Evolutionary conservation across 352 stramenopile genomes (phyloP).

Genomic region (Phytophthora multivora): DNA sequence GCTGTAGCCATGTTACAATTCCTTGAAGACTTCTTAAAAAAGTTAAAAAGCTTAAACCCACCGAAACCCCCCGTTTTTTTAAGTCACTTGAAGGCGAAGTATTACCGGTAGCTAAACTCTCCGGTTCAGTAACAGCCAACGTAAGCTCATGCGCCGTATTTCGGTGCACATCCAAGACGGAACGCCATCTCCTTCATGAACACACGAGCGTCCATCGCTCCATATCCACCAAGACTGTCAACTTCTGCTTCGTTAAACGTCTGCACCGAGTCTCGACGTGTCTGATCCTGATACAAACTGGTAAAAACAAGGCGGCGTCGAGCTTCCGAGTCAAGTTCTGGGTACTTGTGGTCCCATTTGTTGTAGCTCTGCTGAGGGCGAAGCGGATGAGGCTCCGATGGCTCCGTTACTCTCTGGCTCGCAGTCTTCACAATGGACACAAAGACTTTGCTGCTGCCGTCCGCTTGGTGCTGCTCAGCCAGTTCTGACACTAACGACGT

Average conservation of each 20-base stretch:
- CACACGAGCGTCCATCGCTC: slow-evolving; percentile 69
- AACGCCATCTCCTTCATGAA: slow-evolving; percentile 85
- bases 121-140: too few relatives aligned
- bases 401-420: slow-evolving; percentile 1
- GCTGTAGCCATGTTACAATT: too few relatives aligned
- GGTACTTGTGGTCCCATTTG: slow-evolving; percentile 65
- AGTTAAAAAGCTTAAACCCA: too few relatives aligned
- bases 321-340: background rate
- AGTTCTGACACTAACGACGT: slow-evolving; percentile 44
- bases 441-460: slow-evolving; percentile 43
- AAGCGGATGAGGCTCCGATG: slow-evolving; percentile 41
- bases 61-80: too few relatives aligned
- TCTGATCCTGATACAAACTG: slow-evolving; percentile 67
- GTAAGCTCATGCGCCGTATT: slow-evolving; percentile 69
- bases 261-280: slow-evolving; percentile 58
- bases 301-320: slow-evolving; percentile 52
- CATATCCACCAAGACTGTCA: slow-evolving; percentile 61
- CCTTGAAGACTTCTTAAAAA: too few relatives aligned
- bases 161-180: slow-evolving; percentile 71
- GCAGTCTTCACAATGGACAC: slow-evolving; percentile 52
- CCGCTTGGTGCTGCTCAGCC: slow-evolving; percentile 30
- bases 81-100: too few relatives aligned
- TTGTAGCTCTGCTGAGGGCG: slow-evolving; percentile 69
- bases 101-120: too few relatives aligned
- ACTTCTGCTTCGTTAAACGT: slow-evolving; percentile 56